Evolutionary conservation across 108 stramenopile genomes (phyloP), one percentile per base, ranked within the genome.

Genomic region (Pseudonitzschia multiseries): DNA sequence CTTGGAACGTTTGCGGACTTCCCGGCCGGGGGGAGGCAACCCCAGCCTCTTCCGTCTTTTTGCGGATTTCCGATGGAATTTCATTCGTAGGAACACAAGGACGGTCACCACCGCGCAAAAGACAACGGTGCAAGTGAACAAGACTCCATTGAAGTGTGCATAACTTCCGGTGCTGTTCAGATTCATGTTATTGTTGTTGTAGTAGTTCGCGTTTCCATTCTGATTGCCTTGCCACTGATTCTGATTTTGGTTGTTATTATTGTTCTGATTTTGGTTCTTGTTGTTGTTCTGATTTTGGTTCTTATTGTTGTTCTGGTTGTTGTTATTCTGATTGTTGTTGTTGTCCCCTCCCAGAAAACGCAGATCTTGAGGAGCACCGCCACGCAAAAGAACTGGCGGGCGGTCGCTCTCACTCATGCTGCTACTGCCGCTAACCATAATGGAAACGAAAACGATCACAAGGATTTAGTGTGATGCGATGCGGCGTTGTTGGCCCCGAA

Each of bases 271-370:
- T 1, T 9, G 8, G 32, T 61, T 36, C 27, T 60, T 60, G 32
- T 62, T 62, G 61, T 62, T 62, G 61, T 62, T 31, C 0, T 62
- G 14, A 2, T 2, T 0, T 13, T 62, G 27, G 61, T 62, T 62
- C 0, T 62, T 31, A 14, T 42, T 42, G 36, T 62, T 40, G 0
- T 62, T 62, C 6, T 53, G 9, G 53, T 24, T 24, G 4, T 62
- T 62, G 40, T 62, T 62, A 20, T 62, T 62, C 32, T 56, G 12
- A 14, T 48, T 10, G 31, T 59, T 59, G 33, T 62, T 21, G 29
- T 59, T 59, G 57, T 18, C 46, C 46, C 54, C 54, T 26, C 54
- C 54, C 54, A 56, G 10, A 20, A 56, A 22, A 56, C 54, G 54
- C 22, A 56, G 26, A 26, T 26, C 24, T 56, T 56, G 54, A 3